Percentiles rank a stretch among this genome's conserved stretches.
phyloP scores from a whole-genome alignment of 192 early-diverging fungal genomes.

The Rhizoclosmatium sp. region DNA sequence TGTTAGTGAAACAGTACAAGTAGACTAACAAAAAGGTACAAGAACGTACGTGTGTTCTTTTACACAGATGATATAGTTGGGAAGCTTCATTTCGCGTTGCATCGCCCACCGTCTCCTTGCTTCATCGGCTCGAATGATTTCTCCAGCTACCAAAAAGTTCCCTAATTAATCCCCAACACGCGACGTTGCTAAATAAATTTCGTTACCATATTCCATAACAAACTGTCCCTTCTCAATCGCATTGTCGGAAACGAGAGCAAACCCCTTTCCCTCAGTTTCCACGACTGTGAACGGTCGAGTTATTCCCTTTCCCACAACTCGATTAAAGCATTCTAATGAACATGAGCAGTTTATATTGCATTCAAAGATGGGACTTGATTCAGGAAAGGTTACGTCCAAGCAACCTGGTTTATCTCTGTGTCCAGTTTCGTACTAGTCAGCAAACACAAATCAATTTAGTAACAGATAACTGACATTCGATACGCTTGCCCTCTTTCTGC shows the following conservation, averaged over 20 bases:
- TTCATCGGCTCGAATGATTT: conserved; percentile 43
- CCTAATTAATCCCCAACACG: neutral
- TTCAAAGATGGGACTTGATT: conserved; percentile 43
- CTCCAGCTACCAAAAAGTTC: conserved; percentile 32
- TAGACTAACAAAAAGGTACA: too few relatives aligned
- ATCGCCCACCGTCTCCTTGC: conserved; percentile 41
- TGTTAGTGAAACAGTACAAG: neutral
- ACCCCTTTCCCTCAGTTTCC: conserved; percentile 23
- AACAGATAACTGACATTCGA: neutral
- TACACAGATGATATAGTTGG: conserved; percentile 50
- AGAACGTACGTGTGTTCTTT: conserved; percentile 26
- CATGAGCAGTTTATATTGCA: conserved; percentile 51
- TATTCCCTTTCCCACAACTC: conserved; percentile 42
- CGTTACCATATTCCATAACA: conserved; percentile 45
- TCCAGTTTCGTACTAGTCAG: neutral
- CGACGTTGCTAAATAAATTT: neutral
- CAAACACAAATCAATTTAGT: neutral
- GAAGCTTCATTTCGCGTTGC: conserved; percentile 13
- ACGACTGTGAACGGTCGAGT: conserved; percentile 12
- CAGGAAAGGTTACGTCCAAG: neutral
- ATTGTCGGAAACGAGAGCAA: conserved; percentile 16
- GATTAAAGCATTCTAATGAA: conserved; percentile 39
- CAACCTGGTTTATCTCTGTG: conserved; percentile 5
- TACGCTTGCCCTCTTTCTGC: conserved; percentile 18
- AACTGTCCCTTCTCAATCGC: conserved; percentile 29